phyloP scores from a whole-genome alignment of 2,329 filamentous ascomycete genomes.

The Colletotrichum musae region DNA sequence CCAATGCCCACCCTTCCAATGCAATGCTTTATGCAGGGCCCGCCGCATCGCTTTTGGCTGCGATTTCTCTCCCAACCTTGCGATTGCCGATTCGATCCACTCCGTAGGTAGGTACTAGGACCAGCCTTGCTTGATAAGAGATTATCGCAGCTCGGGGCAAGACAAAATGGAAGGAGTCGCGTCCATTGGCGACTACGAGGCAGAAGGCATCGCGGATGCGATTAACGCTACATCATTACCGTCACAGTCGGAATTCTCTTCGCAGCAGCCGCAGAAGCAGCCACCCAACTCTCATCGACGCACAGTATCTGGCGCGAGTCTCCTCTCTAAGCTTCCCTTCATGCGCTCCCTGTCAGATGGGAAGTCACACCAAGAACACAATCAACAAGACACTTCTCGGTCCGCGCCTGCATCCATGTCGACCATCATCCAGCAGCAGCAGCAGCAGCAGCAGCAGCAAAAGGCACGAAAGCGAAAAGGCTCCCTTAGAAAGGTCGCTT shows the following conservation, averaged over 20 bases:
- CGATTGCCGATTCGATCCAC: constrained; percentile 20
- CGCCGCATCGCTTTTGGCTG: too few species aligned
- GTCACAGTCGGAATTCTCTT: background rate
- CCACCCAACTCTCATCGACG: constrained; percentile 50
- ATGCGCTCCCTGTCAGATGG: constrained; percentile 63
- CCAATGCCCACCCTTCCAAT: too few species aligned
- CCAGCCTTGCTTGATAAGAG: constrained; percentile 25
- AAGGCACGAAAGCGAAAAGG: constrained; percentile 80
- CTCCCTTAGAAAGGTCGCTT: constrained; percentile 88
- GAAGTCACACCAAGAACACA: constrained; percentile 46
- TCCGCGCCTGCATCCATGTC: constrained; percentile 47
- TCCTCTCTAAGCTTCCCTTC: constrained; percentile 80
- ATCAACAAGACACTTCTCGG: constrained; percentile 52
- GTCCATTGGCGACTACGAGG: constrained; percentile 7
- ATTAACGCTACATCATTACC: constrained; percentile 5
- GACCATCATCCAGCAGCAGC: constrained; percentile 57
- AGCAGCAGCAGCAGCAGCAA: constrained; percentile 61
- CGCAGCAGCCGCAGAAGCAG: background rate
- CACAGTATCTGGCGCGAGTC: constrained; percentile 71
- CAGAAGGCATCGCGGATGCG: constrained; percentile 2
- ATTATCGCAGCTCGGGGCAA: constrained; percentile 26
- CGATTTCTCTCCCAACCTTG: background rate
- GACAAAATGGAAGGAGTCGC: constrained; percentile 27
- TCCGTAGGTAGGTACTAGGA: background rate
- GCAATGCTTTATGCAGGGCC: background rate